Evolutionary conservation across 768 basidiomycete species (phyloP).

Genomic region (Suillus tomentosus): DNA sequence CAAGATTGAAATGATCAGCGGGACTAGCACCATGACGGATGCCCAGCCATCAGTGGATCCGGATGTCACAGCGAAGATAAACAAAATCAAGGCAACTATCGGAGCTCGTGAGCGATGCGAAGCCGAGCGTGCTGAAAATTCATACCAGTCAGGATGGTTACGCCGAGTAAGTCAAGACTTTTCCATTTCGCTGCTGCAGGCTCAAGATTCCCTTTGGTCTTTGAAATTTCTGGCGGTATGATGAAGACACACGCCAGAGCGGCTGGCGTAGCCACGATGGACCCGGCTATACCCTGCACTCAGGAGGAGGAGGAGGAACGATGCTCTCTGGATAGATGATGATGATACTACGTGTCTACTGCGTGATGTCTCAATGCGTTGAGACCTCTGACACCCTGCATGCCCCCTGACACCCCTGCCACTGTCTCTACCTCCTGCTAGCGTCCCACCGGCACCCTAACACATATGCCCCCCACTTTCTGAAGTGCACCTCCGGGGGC

Average conservation of each 20-base stretch:
- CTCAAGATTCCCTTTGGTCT: slow-evolving; percentile 9
- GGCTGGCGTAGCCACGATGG: slow-evolving; percentile 36
- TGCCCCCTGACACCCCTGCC: too few species aligned
- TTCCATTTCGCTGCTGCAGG: slow-evolving; percentile 24
- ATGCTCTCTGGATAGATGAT: too few species aligned
- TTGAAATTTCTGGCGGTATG: slow-evolving; percentile 32
- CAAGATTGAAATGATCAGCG: slow-evolving; percentile 47
- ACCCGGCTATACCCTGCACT: too few species aligned
- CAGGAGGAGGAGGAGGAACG: too few species aligned
- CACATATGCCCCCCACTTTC: too few species aligned
- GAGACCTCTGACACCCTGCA: too few species aligned
- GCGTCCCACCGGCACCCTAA: too few species aligned
- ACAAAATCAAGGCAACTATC: slow-evolving; percentile 33
- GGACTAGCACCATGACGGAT: slow-evolving; percentile 43
- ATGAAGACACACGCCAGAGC: slow-evolving; percentile 34
- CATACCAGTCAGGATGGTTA: slow-evolving; percentile 39
- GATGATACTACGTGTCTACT: too few species aligned
- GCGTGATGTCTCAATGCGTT: too few species aligned
- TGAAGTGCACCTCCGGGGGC: too few species aligned
- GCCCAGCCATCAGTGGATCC: slow-evolving; percentile 55
- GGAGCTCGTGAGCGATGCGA: not conserved
- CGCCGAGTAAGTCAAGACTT: slow-evolving; percentile 41
- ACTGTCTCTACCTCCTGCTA: too few species aligned
- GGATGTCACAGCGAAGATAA: slow-evolving; percentile 45
- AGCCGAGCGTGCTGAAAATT: not conserved